Evolutionary conservation across 1,284 basidiomycete genomes (phyloP), one percentile per base, ranked within the genome.

Genomic region (Apiotrichum laibachii): DNA sequence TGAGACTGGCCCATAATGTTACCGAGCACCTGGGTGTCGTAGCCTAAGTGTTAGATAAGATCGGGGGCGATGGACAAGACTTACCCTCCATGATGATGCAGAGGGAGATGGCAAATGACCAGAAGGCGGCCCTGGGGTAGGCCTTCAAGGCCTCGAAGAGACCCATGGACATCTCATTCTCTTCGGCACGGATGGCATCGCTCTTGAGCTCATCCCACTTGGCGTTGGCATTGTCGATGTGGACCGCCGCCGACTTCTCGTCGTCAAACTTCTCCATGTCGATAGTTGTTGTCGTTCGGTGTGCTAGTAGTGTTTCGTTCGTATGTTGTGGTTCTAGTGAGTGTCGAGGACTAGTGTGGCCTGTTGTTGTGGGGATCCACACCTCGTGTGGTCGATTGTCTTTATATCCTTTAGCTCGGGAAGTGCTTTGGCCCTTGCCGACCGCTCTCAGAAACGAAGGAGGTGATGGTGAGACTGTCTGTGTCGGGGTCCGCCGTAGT

Each of bases 171-270:
- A 43, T n/a, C 46, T 65, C 60, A 10, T 26, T 33, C 40, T 51
- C 53, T 56, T 65, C 63, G 10, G 63, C 63, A 35, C 54, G 37
- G 26, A 60, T 60, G 35, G 63, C 63, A 9, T 65, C 63, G 43
- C 43, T 51, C 39, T 53, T 61, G 49, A 53, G 49, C 31, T 39
- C 49, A 11, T 50, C 19, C 49, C 49, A 50, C 4, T n/a, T 13
- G 35, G n/a, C 19, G 5, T 12, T 16, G 35, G 49, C 19, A 13
- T 40, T n/a, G 11, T 50, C 49, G n/a, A 50, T 13, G 35, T 50
- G 49, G 21, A 35, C 11, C 19, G 16, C 12, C 1, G 8, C 15
- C n/a, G 10, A 16, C 49, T 50, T 50, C 31, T 50, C 49, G 34
- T 50, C 49, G 21, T 44, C 43, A n/a, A 44, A n/a, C 43, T 44